A percentile compares a stretch with the other conserved stretches of the same genome.
Conservation (phyloP, 176 grass and related monocot species). For the Elymus sibiricus region DNA sequence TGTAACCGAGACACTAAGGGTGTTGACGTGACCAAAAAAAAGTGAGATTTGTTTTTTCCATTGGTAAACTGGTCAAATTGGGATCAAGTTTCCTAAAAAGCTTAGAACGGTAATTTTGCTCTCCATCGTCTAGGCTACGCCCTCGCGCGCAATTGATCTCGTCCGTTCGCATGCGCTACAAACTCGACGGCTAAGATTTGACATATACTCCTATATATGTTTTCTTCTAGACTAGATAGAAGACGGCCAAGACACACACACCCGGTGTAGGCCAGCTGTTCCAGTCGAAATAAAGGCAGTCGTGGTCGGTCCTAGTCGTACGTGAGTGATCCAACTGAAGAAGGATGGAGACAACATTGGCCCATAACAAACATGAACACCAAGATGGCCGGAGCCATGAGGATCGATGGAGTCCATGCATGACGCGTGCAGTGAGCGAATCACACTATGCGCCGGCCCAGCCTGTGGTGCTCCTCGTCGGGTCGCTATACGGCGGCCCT, state of each 20-base stretch:
- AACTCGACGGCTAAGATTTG: too few species aligned
- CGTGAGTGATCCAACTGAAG: not conserved
- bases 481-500: not conserved
- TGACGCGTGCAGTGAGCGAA: not conserved
- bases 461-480: too few species aligned
- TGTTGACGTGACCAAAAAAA: too few species aligned
- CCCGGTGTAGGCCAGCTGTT: not conserved
- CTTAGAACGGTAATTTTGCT: too few species aligned
- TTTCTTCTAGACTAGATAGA: not conserved
- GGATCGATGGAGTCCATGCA: not conserved
- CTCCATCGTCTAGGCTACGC: too few species aligned
- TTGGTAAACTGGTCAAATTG: too few species aligned
- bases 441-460: not conserved
- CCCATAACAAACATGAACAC: not conserved
- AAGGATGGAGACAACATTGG: not conserved
- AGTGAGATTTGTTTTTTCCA: too few species aligned
- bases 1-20: too few species aligned
- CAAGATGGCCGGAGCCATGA: constrained; percentile 9
- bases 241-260: not conserved
- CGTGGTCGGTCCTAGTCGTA: too few species aligned
- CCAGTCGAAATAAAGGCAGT: not conserved
- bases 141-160: too few species aligned
- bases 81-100: too few species aligned
- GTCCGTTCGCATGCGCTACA: too few species aligned
- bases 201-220: not conserved